phyloP scores from a whole-genome alignment of 192 early-diverging fungal species.

The Diversispora eburnea region DNA sequence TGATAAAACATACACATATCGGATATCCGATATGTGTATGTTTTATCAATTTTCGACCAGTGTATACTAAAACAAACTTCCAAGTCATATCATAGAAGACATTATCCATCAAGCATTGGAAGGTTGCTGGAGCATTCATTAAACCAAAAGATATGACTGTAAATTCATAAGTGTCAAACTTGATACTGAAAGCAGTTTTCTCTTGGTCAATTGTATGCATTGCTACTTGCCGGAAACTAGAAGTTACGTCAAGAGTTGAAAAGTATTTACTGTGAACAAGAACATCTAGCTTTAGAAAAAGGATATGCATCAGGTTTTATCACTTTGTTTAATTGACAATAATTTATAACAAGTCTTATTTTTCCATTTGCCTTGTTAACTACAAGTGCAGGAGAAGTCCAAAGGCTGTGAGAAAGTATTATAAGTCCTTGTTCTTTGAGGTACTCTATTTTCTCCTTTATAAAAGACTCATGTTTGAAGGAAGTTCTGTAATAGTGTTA shows the following conservation, averaged over 20 bases:
- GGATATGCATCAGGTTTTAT: constrained; percentile 42
- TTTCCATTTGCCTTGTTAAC: constrained; percentile 40
- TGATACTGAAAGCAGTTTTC: constrained; percentile 32
- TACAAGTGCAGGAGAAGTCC: constrained; percentile 38
- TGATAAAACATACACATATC: no score
- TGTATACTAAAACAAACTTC: constrained; percentile 28
- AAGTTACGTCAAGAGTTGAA: constrained; percentile 23
- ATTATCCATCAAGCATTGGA: constrained; percentile 24
- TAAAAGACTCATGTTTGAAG: not conserved
- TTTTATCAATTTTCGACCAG: no score
- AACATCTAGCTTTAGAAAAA: constrained; percentile 32
- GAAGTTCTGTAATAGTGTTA: no score
- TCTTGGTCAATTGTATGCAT: not conserved
- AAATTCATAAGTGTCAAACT: constrained; percentile 25
- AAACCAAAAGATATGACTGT: constrained; percentile 33
- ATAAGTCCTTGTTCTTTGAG: not conserved
- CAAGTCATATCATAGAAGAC: constrained; percentile 12
- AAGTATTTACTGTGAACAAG: constrained; percentile 1
- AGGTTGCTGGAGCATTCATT: constrained; percentile 28
- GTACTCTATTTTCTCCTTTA: not conserved
- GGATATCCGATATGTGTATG: no score
- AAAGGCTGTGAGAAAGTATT: not conserved
- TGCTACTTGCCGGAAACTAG: constrained; percentile 27
- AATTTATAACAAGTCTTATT: constrained; percentile 40
- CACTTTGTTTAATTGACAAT: constrained; percentile 40